These are phyloP conservation scores for Albugo laibachii DNA, from an alignment of 352 stramenopile genomes.

Conservation along the genomic window DNA sequence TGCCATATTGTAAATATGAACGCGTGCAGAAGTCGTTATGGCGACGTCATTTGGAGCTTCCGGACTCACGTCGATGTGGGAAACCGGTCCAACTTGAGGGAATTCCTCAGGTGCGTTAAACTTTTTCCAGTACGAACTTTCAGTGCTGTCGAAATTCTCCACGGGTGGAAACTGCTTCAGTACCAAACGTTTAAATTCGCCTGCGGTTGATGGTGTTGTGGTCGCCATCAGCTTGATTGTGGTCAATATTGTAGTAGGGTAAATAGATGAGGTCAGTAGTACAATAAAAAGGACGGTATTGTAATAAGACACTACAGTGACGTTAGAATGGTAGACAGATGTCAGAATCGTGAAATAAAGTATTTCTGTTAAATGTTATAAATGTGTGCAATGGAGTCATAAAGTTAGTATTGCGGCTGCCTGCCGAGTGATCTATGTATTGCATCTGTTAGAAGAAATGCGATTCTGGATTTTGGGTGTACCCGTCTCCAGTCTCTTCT, in stretches of 20 bases:
- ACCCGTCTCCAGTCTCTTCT: too few species aligned
- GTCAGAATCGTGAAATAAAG: background rate
- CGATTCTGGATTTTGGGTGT: too few species aligned
- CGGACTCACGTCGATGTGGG: constrained; percentile 70
- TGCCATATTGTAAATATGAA: constrained; percentile 67
- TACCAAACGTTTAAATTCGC: constrained; percentile 72
- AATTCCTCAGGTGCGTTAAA: constrained; percentile 67
- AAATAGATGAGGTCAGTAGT: too few species aligned
- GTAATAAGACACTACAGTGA: background rate
- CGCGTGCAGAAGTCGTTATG: constrained; percentile 73
- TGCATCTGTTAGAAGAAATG: too few species aligned
- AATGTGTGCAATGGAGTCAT: too few species aligned
- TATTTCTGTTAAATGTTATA: too few species aligned
- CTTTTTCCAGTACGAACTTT: constrained; percentile 80
- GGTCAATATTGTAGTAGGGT: too few species aligned
- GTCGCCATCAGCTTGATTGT: too few species aligned
- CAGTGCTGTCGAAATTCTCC: constrained; percentile 51
- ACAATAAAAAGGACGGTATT: too few species aligned
- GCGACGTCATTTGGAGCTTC: constrained; percentile 60
- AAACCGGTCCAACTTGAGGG: constrained; percentile 66
- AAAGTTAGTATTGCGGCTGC: too few species aligned
- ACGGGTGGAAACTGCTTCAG: constrained; percentile 74
- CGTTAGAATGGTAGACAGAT: too few species aligned
- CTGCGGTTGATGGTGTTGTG: constrained; percentile 14
- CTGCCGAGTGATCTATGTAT: too few species aligned